phyloP scores from a whole-genome alignment of 2,329 filamentous ascomycete genomes.

The Ambrosiella beaveri region DNA sequence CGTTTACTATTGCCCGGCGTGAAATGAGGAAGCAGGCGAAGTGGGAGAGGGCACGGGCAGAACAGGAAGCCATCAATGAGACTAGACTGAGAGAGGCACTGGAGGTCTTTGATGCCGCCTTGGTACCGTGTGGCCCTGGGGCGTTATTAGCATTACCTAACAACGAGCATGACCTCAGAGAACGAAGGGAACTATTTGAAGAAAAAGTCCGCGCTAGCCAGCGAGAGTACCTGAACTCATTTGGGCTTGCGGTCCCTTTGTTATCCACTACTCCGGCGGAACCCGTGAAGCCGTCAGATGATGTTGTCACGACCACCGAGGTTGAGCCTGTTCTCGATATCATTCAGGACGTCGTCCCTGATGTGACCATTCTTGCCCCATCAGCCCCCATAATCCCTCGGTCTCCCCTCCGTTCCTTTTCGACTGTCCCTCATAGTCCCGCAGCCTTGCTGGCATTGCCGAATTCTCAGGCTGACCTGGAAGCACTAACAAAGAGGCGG shows the following conservation, averaged over 20 bases:
- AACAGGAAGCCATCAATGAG: slow-evolving; percentile 67
- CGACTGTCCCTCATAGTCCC: slow-evolving; percentile 4
- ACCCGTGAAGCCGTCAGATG: background rate
- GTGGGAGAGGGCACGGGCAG: slow-evolving; percentile 74
- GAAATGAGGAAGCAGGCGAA: slow-evolving; percentile 73
- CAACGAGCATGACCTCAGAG: slow-evolving; percentile 25
- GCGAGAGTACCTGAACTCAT: slow-evolving; percentile 7
- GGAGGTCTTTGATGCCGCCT: slow-evolving; percentile 4
- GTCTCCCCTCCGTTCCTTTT: background rate
- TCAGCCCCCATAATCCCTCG: background rate
- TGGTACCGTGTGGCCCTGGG: slow-evolving; percentile 23
- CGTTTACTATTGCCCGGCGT: slow-evolving; percentile 58
- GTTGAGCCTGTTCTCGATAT: background rate
- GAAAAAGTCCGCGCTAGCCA: slow-evolving; percentile 6
- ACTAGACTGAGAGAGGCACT: slow-evolving; percentile 34
- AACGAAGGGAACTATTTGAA: slow-evolving; percentile 1
- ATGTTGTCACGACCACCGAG: background rate
- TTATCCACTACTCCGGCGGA: background rate
- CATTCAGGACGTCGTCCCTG: background rate
- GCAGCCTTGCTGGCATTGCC: slow-evolving; percentile 2
- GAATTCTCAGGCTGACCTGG: slow-evolving; percentile 6
- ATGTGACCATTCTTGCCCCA: background rate
- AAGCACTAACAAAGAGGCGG: background rate
- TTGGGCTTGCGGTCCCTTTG: background rate
- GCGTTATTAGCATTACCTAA: slow-evolving; percentile 40